These are phyloP conservation scores for Coemansia brasiliensis DNA, from an alignment of 192 early-diverging fungal genomes.

Conservation along the genomic window DNA sequence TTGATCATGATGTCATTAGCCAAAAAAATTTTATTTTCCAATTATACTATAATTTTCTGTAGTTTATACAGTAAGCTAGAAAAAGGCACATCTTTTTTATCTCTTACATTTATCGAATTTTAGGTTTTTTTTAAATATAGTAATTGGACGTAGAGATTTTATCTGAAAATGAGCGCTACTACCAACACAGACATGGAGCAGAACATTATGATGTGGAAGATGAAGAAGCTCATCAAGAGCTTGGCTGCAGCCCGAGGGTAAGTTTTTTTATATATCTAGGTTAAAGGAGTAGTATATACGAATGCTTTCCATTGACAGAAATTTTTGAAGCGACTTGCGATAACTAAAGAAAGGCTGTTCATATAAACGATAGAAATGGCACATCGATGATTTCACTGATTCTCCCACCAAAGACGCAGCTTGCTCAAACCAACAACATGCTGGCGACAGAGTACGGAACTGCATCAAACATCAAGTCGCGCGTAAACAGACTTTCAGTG, in stretches of 20 bases:
- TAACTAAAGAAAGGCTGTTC: too few relatives aligned
- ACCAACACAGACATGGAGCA: slow-evolving; percentile 63
- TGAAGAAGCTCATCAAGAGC: slow-evolving; percentile 98
- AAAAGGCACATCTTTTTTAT: background rate
- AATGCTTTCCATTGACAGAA: too few relatives aligned
- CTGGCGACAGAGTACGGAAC: slow-evolving; percentile 98
- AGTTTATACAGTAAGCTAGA: background rate
- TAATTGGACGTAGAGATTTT: background rate
- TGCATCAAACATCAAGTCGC: slow-evolving; percentile 99
- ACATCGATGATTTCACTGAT: slow-evolving; percentile 99
- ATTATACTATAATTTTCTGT: background rate
- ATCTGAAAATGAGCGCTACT: slow-evolving; percentile 26
- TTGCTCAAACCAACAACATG: slow-evolving; percentile 87
- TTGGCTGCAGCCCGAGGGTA: slow-evolving; percentile 90
- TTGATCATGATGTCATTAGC: slow-evolving; percentile 3
- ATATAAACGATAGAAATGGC: slow-evolving; percentile 76
- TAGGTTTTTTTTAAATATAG: background rate
- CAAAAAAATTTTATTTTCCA: background rate
- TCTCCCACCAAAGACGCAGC: slow-evolving; percentile 91
- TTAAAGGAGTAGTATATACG: too few relatives aligned
- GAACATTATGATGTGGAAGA: slow-evolving; percentile 96
- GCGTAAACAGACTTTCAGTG: slow-evolving; percentile 97
- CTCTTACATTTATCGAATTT: background rate
- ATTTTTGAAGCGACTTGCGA: too few relatives aligned
- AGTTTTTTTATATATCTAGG: too few relatives aligned